A percentile compares a stretch with the other conserved stretches of the same genome.
These are phyloP conservation scores for Aspergillus sp. DNA, from an alignment of 2,329 filamentous ascomycete species.

Conservation along the genomic window DNA sequence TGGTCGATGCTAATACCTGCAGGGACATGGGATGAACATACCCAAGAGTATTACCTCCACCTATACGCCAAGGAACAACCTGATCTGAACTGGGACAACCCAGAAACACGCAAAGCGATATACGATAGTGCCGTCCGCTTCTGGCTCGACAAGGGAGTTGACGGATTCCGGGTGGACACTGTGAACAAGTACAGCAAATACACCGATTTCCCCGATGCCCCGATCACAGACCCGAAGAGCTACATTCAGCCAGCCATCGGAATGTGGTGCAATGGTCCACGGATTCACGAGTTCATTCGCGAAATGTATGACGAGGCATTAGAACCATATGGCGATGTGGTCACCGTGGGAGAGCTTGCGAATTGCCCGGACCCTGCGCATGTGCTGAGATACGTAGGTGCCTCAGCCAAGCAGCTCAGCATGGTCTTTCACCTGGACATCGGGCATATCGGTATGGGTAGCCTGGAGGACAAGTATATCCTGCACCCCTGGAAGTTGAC, in stretches of 20 bases:
- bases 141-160: conserved; percentile 74
- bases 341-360: conserved; percentile 73
- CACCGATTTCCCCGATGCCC: conserved; percentile 54
- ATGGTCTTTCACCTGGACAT: conserved; percentile 65
- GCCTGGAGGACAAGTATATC: conserved; percentile 51
- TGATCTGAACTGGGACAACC: conserved; percentile 84
- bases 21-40: conserved; percentile 38
- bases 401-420: conserved; percentile 63
- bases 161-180: conserved; percentile 73
- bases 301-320: conserved; percentile 68
- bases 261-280: conserved; percentile 70
- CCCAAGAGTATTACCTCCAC: conserved; percentile 75
- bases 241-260: conserved; percentile 56
- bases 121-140: conserved; percentile 74
- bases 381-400: conserved; percentile 64
- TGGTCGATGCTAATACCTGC: background rate
- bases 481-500: conserved; percentile 52
- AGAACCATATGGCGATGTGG: conserved; percentile 59
- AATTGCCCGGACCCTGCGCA: conserved; percentile 62
- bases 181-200: conserved; percentile 74
- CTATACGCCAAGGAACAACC: conserved; percentile 76
- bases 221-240: conserved; percentile 46
- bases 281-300: conserved; percentile 70
- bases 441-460: conserved; percentile 57
- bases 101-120: conserved; percentile 67